A percentile compares a stretch with the other conserved stretches of the same genome.
These are phyloP conservation scores for Pulveroboletus sp. DNA, from an alignment of 768 basidiomycete species.

Conservation along the genomic window DNA sequence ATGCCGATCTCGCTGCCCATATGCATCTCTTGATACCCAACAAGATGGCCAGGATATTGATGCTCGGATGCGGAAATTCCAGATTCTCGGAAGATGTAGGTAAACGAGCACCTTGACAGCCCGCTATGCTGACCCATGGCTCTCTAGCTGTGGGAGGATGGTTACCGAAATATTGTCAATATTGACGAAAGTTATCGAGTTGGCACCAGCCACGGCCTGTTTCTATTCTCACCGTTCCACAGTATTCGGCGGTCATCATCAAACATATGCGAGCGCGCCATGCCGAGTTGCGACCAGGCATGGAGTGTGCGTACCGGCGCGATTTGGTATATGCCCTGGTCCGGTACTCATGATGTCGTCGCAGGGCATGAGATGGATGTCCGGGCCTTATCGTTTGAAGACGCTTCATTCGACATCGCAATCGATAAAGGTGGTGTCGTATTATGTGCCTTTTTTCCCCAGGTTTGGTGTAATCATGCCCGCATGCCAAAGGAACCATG, in stretches of 20 bases:
- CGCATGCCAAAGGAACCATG: constrained; percentile 56
- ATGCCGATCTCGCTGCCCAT: constrained; percentile 60
- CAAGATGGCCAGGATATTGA: constrained; percentile 57
- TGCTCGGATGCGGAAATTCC: constrained; percentile 85
- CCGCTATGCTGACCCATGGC: constrained; percentile 1
- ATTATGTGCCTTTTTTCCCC: background rate
- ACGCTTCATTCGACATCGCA: constrained; percentile 66
- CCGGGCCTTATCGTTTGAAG: constrained; percentile 53
- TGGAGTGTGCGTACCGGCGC: constrained; percentile 53
- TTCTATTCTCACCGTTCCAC: background rate
- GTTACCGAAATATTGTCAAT: constrained; percentile 76
- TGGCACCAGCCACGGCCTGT: background rate
- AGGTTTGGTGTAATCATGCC: background rate
- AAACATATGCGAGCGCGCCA: constrained; percentile 66
- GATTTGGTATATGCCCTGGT: background rate
- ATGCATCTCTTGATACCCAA: constrained; percentile 60
- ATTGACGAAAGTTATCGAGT: constrained; percentile 50
- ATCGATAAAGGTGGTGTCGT: constrained; percentile 67
- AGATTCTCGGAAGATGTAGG: constrained; percentile 70
- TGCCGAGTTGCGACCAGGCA: constrained; percentile 46
- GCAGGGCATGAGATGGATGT: constrained; percentile 86
- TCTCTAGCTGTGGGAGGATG: constrained; percentile 82
- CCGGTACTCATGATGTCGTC: background rate
- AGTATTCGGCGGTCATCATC: constrained; percentile 77
- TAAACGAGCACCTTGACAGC: background rate